phyloP scores from a whole-genome alignment of 148 eudicot genomes.

The Persicaria maculosa region DNA sequence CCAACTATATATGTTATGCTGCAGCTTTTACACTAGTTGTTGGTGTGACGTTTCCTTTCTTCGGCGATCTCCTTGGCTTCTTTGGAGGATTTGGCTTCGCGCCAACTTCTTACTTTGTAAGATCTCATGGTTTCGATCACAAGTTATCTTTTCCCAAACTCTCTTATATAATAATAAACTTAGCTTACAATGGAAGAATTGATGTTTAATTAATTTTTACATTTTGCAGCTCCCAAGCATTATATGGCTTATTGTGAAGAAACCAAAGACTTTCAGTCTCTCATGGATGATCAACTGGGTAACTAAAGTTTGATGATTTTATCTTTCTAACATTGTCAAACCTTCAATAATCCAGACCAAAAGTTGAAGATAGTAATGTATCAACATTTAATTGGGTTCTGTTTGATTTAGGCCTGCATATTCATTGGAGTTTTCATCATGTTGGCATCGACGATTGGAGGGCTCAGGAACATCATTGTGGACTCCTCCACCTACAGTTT shows the following conservation, averaged over 20 bases:
- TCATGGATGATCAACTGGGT: slow-evolving; percentile 92
- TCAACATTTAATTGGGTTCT: not conserved
- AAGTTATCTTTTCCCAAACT: not conserved
- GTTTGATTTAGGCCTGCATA: slow-evolving; percentile 49
- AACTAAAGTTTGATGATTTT: slow-evolving; percentile 9
- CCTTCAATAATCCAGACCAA: not conserved
- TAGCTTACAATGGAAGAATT: not conserved
- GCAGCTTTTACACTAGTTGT: slow-evolving; percentile 73
- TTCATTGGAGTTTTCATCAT: slow-evolving; percentile 63
- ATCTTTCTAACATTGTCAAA: not conserved
- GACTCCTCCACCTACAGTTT: slow-evolving; percentile 78
- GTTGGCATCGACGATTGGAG: slow-evolving; percentile 84
- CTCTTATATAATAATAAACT: not conserved
- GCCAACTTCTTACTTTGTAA: slow-evolving; percentile 83
- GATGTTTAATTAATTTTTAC: not conserved
- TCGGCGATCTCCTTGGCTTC: slow-evolving; percentile 94
- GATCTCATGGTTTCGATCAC: slow-evolving; percentile 4
- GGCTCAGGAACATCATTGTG: slow-evolving; percentile 61
- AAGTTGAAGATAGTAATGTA: not conserved
- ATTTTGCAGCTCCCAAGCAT: slow-evolving; percentile 72
- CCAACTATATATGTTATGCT: not conserved
- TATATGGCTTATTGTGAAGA: slow-evolving; percentile 74
- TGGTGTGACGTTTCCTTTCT: slow-evolving; percentile 89
- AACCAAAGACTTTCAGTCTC: slow-evolving; percentile 60
- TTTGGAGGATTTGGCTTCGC: slow-evolving; percentile 98